Base-by-base conservation (phyloP, 169 alveolate species). In the Neospora caninum region DNA sequence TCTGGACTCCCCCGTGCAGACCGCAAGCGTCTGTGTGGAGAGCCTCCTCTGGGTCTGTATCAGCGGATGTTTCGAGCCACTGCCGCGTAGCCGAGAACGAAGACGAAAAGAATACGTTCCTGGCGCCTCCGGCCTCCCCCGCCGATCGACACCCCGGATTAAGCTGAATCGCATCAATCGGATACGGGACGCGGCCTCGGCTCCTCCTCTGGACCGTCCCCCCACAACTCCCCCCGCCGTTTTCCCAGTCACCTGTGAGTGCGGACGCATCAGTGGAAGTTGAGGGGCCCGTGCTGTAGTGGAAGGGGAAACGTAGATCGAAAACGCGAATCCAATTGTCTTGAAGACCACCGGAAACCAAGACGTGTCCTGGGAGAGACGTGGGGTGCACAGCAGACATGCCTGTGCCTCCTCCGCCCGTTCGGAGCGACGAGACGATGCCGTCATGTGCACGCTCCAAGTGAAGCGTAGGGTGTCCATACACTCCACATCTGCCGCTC, bases 271-370 rank as follows among this genome's bases (percentile, higher is more conserved):
- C n/a, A n/a, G n/a, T n/a, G n/a, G n/a, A n/a, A n/a, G n/a, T n/a
- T 49, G 58, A 16, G n/a, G 31, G 10, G 89, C 69, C 53, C 67
- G 36, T 1, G 45, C 95, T 93, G 82, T 86, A 93, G 69, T 93
- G 95, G 80, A 93, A 86, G 31, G 95, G 95, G 45, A 93, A 93
- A 6, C 95, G 92, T n/a, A 93, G 93, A 80, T 93, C 95, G 67
- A 93, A 93, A 22, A 87, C 64, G 45, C 95, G 88, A 38, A 93
- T 58, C 95, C 95, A 93, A 80, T 89, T 70, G 89, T 93, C 95
- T 41, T 86, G 91, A 41, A 91, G 95, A 42, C 95, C 95, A 42
- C 93, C 88, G 6, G 95, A 78, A 82, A 93, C 67, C 42, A 93
- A 86, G 34, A 93, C 43, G 43, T 93, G 95, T 27, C 88, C 58